Evolutionary conservation across 176 grass and related monocot species (phyloP), one percentile per base, ranked within the genome.

Genomic region (Aegilops speltoides): DNA sequence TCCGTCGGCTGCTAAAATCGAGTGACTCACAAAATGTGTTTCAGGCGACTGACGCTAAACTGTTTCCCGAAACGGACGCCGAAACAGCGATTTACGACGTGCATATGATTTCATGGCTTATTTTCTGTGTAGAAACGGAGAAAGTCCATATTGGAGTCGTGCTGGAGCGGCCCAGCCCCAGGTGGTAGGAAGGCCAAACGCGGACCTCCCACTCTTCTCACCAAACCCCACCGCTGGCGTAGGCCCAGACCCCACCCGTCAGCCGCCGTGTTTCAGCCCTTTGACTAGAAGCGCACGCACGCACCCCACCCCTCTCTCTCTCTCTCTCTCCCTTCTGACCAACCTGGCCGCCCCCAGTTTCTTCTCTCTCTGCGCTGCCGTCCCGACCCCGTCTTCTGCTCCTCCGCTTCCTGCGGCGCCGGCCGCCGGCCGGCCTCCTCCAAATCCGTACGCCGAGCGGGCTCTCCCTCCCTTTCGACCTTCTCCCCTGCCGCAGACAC

Each of bases 261-360:
- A 86, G 62, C 16, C 46, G 36, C 10, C n/a, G 4, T 22, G 62
- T 22, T 85, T 26, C 84, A 78, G 68, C 75, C 75, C 46, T 86
- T 86, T 79, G 75, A 86, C 84, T 59, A 38, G 63, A 86, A 59
- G 45, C 60, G 29, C 62, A 57, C 74, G n/a, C 75, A 33, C 75
- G 60, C 81, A 8, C 4, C 20, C 41, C 15, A 24, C 1, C 32
- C 31, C 19, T 40, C 62, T 26, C 19, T 22, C 60, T 65, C 41
- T 43, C 33, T 34, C 72, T 48, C 73, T 78, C 63, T 78, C 64
- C 84, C 74, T 34, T 79, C 84, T 69, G 75, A 68, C 84, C 74
- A 36, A 85, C 60, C 59, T 38, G 73, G 38, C 45, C 63, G 64
- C 75, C 63, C 45, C 72, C 74, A n/a, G 45, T 84, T 41, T 83